Conservation (phyloP, 2,329 filamentous ascomycete genomes). For the Colletotrichum sp. region DNA sequence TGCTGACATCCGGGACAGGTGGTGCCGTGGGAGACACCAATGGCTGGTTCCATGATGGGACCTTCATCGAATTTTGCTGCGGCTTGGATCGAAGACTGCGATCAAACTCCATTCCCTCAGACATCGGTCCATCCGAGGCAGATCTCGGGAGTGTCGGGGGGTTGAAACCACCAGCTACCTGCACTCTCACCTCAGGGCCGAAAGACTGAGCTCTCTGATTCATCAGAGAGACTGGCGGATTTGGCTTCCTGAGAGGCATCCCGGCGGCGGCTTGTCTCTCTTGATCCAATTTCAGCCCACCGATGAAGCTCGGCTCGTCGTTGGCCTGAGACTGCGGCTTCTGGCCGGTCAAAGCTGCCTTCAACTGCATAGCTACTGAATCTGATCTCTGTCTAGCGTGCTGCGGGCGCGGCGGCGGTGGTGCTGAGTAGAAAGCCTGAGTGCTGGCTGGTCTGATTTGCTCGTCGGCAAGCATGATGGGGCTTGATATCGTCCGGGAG, state of each 20-base stretch:
- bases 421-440: conserved; percentile 2
- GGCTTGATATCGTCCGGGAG: conserved; percentile 14
- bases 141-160: conserved; percentile 1
- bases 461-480: conserved; percentile 4
- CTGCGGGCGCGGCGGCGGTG: background rate
- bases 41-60: conserved; percentile 24
- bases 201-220: conserved; percentile 13
- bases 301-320: conserved; percentile 40
- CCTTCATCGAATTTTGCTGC: background rate
- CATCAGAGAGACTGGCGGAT: background rate
- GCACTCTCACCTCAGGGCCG: conserved; percentile 9
- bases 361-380: conserved; percentile 20
- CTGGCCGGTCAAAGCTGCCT: conserved; percentile 15
- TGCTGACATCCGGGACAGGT: conserved; percentile 32
- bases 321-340: conserved; percentile 8
- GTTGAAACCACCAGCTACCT: background rate
- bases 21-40: conserved; percentile 30
- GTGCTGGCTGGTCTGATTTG: conserved; percentile 4
- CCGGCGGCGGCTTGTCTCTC: conserved; percentile 34
- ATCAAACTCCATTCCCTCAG: background rate
- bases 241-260: background rate
- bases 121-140: background rate
- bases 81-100: background rate
- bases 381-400: conserved; percentile 16
- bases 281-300: conserved; percentile 44